phyloP scores from a whole-genome alignment of 176 grass and related monocot genomes.

The Coix lacrymajobi region DNA sequence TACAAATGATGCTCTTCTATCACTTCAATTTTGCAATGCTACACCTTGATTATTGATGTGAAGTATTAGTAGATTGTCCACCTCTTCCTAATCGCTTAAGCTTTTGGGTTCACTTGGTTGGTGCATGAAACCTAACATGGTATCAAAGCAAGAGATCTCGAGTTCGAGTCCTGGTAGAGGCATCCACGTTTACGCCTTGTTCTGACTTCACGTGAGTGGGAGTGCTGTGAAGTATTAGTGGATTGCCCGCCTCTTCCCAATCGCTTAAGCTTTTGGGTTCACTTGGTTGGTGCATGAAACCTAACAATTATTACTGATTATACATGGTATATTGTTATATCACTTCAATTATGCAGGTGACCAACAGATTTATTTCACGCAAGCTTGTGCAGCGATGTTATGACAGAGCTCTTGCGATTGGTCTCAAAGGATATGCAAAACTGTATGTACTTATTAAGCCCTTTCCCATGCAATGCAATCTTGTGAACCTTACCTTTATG shows the following conservation, averaged over 20 bases:
- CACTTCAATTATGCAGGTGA: conserved; percentile 49
- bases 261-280: no score
- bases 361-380: conserved; percentile 87
- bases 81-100: no score
- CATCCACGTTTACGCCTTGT: no score
- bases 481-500: neutral
- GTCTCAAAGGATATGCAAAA: conserved; percentile 95
- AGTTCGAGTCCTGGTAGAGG: no score
- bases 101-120: no score
- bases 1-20: neutral
- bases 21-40: neutral
- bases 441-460: conserved; percentile 56
- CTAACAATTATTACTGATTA: neutral
- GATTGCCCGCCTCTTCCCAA: no score
- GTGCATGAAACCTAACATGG: no score
- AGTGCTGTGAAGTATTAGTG: no score
- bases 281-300: no score
- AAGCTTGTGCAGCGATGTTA: conserved; percentile 79
- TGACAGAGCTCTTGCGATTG: conserved; percentile 81
- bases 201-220: no score
- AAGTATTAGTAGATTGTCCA: no score
- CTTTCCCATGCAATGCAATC: neutral
- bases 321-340: conserved; percentile 29
- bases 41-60: neutral
- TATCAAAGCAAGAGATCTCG: no score